These are phyloP conservation scores for Chenopodium album DNA, from an alignment of 148 eudicot genomes.

Conservation along the genomic window DNA sequence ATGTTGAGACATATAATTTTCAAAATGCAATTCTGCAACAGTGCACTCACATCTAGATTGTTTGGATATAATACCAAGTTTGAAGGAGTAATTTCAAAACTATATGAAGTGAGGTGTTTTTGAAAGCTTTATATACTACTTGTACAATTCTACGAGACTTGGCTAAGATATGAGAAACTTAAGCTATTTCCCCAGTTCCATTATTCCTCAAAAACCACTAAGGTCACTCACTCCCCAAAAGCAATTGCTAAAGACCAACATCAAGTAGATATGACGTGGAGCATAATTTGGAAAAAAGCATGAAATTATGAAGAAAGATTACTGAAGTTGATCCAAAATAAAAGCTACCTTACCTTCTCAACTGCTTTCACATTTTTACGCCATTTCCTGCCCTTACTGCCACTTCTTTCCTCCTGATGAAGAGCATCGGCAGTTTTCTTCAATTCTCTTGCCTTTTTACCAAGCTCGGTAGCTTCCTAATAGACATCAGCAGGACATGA, in stretches of 20 bases:
- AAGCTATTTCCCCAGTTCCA: background rate
- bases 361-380: conserved; percentile 94
- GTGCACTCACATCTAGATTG: background rate
- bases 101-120: background rate
- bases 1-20: background rate
- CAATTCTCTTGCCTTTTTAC: conserved; percentile 88
- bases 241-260: background rate
- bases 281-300: background rate
- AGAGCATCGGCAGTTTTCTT: conserved; percentile 94
- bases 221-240: background rate
- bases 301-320: background rate
- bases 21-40: background rate
- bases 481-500: conserved; percentile 16
- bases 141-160: background rate
- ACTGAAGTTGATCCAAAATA: conserved; percentile 8
- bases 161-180: background rate
- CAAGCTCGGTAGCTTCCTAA: conserved; percentile 98
- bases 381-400: conserved; percentile 95
- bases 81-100: background rate
- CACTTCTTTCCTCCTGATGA: conserved; percentile 92
- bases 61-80: background rate
- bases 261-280: background rate
- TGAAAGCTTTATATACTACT: background rate
- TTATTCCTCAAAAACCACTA: background rate
- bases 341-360: conserved; percentile 59